A percentile compares a stretch with the other conserved stretches of the same genome.
Evolutionary conservation across 2,329 filamentous ascomycete genomes (phyloP).

Genomic region (Onygena corvina): DNA sequence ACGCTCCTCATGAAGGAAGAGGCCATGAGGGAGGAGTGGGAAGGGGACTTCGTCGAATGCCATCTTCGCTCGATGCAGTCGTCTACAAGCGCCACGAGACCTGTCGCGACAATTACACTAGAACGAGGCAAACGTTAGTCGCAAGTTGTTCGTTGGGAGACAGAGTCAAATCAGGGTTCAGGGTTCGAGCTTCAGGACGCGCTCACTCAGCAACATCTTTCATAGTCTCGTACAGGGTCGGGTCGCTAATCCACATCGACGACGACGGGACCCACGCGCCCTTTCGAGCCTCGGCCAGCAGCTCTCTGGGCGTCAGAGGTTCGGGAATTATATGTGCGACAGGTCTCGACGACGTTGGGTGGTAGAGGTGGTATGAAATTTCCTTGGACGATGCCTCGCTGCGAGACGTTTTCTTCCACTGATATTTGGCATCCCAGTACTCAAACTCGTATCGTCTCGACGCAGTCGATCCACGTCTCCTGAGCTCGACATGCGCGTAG

Average conservation of each 20-base stretch:
- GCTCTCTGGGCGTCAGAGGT: conserved; percentile 57
- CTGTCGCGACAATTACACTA: conserved; percentile 81
- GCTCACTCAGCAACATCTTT: conserved; percentile 82
- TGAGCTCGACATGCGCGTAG: conserved; percentile 82
- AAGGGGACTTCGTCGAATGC: conserved; percentile 43
- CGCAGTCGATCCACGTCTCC: conserved; percentile 52
- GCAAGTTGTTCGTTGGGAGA: no score
- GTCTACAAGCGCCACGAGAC: conserved; percentile 75
- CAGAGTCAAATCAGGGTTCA: conserved; percentile 6
- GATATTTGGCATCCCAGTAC: conserved; percentile 80
- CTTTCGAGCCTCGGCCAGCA: conserved; percentile 57
- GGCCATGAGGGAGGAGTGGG: conserved; percentile 42
- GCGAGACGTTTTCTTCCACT: conserved; percentile 65
- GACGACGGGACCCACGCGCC: conserved; percentile 86
- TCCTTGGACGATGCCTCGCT: conserved; percentile 52
- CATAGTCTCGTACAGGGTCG: conserved; percentile 52
- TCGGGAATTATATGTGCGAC: conserved; percentile 81
- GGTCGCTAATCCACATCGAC: conserved; percentile 79
- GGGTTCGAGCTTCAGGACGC: background rate
- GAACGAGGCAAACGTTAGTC: background rate
- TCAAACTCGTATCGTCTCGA: conserved; percentile 78
- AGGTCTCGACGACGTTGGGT: conserved; percentile 50
- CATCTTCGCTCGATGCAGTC: conserved; percentile 78
- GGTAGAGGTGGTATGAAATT: conserved; percentile 68
- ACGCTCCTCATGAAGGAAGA: conserved; percentile 44